Evolutionary conservation across 345 rosid species (phyloP), one percentile per base, ranked within the genome.

Genomic region (Gossypium stocksii): DNA sequence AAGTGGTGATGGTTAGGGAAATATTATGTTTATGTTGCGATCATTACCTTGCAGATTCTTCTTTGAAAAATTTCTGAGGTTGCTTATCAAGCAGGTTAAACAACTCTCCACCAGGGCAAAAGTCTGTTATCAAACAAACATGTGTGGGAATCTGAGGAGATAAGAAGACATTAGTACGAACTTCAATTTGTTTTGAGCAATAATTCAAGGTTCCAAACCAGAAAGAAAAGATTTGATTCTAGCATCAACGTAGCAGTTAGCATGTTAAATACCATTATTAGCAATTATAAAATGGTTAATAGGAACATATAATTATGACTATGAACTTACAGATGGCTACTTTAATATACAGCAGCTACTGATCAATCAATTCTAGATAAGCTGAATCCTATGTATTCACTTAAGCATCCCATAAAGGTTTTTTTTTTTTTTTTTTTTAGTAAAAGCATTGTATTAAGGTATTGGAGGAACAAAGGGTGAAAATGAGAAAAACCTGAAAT

Each of bases 21-120:
- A 51, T 17, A 61, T 22, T 20, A 54, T 15, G 45, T 72, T 44
- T 2, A 46, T 65, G 9, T 15, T 53, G 69, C 53, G 63, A 68
- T 38, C 51, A 38, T 86, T 22, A 95, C 98, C 97, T 95, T 16
- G 97, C 94, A 52, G 98, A 91, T 41, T 91, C 97, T 77, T 93
- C 97, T 74, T 84, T 88, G 67, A 95, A 86, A 62, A 86, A 23
- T 82, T 91, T 95, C 98, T 91, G 88, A 68, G 99, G 98, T 70
- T 92, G 98, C 77, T 82, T 90, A 80, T 93, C 97, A 67, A 95
- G 98, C 79, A 95, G 69, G 45, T 88, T 88, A 85, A 93, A 95
- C 82, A 95, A 86, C 84, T 93, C 99, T 76, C 99, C 99, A 25
- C 99, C 99, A 3, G 96, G 87, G 76, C 86, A 95, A 83, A 95